Percentiles rank a stretch among this genome's conserved stretches.
These are phyloP conservation scores for Ascomycota sp. DNA, from an alignment of 2,329 filamentous ascomycete species.

Conservation along the genomic window DNA sequence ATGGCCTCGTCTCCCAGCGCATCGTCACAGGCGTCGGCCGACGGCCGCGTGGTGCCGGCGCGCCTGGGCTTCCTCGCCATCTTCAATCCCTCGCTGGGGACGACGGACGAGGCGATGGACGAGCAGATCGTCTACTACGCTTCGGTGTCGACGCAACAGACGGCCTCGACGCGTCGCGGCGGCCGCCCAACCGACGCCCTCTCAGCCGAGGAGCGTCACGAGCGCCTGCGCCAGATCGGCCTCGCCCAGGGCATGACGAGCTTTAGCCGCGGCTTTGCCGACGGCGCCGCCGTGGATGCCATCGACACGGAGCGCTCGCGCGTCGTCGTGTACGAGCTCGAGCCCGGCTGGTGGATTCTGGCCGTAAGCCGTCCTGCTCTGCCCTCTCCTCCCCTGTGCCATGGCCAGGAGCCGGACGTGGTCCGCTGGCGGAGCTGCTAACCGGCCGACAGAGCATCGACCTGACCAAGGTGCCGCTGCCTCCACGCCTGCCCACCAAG, in stretches of 20 bases:
- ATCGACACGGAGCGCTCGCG: slow-evolving; percentile 83
- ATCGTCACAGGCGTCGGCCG: background rate
- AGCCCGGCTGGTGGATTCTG: slow-evolving; percentile 87
- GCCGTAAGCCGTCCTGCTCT: too few species aligned
- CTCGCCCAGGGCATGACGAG: slow-evolving; percentile 91
- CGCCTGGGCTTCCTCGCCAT: slow-evolving; percentile 82
- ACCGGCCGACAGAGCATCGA: slow-evolving; percentile 39
- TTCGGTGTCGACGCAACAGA: slow-evolving; percentile 28
- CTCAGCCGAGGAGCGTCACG: slow-evolving; percentile 52
- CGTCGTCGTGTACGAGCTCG: slow-evolving; percentile 70
- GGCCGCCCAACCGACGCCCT: slow-evolving; percentile 21
- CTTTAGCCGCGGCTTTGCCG: slow-evolving; percentile 76
- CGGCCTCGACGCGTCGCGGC: slow-evolving; percentile 19
- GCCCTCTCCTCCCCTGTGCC: too few species aligned
- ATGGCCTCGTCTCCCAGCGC: slow-evolving; percentile 1
- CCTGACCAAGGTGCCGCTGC: slow-evolving; percentile 50
- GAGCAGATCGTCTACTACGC: slow-evolving; percentile 91
- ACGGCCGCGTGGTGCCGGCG: slow-evolving; percentile 35
- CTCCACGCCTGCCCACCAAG: slow-evolving; percentile 26
- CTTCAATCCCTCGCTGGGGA: slow-evolving; percentile 72
- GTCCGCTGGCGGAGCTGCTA: too few species aligned
- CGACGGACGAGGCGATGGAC: slow-evolving; percentile 34
- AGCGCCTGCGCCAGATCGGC: slow-evolving; percentile 78
- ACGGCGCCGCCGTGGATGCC: slow-evolving; percentile 54
- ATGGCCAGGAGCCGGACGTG: too few species aligned